Conservation (phyloP, 805 yeast genomes). For the Metschnikowia henanensis region DNA sequence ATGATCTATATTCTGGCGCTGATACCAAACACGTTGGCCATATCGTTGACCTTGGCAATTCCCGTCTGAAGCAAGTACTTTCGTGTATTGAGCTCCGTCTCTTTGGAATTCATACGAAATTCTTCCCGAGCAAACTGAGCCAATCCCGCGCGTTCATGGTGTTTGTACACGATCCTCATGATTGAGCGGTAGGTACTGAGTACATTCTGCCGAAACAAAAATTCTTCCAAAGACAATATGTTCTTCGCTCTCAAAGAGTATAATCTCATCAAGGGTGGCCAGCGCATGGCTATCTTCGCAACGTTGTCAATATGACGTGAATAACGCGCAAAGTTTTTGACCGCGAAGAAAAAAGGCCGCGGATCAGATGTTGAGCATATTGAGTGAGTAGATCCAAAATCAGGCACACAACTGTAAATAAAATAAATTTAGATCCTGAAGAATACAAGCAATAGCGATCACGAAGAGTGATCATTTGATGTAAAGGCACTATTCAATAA, state of each 20-base stretch:
- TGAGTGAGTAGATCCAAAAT: neutral
- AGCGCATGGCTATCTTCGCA: neutral
- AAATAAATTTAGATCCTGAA: neutral
- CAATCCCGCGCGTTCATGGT: slow-evolving; percentile 38
- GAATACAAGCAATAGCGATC: neutral
- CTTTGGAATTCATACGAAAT: slow-evolving; percentile 28
- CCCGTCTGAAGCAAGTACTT: slow-evolving; percentile 39
- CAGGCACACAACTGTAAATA: neutral
- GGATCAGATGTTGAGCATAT: neutral
- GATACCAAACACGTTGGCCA: slow-evolving; percentile 25
- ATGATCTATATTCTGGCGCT: slow-evolving; percentile 6
- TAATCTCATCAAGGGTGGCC: neutral
- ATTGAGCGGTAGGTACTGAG: slow-evolving; percentile 34
- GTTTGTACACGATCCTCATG: slow-evolving; percentile 32
- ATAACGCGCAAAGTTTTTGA: too few species aligned
- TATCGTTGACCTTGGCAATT: slow-evolving; percentile 24
- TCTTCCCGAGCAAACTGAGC: slow-evolving; percentile 33
- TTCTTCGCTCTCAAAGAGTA: neutral
- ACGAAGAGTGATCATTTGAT: neutral
- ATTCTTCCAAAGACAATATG: slow-evolving; percentile 37
- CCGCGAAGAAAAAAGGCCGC: too few species aligned
- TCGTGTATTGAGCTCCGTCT: slow-evolving; percentile 34
- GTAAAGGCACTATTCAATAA: slow-evolving; percentile 3
- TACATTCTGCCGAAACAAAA: slow-evolving; percentile 37
- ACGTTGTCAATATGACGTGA: too few species aligned